phyloP scores from a whole-genome alignment of 345 rosid genomes.

The Citrus hindsii region DNA sequence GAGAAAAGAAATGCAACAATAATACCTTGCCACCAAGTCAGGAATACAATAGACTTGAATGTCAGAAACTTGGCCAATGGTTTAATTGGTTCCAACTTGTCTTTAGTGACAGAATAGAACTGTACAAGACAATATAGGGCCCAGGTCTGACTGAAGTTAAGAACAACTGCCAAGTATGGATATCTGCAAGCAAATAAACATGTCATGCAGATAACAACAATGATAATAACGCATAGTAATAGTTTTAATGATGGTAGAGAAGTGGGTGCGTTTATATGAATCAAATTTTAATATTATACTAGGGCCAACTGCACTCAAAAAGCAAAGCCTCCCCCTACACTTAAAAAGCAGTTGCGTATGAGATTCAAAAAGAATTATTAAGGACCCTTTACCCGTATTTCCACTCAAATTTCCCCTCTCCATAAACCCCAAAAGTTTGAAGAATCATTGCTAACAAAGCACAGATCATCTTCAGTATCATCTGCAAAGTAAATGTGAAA shows the following conservation, averaged over 20 bases:
- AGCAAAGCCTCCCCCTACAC: background rate
- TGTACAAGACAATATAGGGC: slow-evolving; percentile 97
- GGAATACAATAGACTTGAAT: slow-evolving; percentile 93
- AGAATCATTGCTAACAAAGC: slow-evolving; percentile 93
- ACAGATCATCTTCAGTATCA: slow-evolving; percentile 92
- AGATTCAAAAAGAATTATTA: background rate
- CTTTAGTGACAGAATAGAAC: slow-evolving; percentile 85
- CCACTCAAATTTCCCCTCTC: slow-evolving; percentile 98
- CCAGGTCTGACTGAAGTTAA: slow-evolving; percentile 98
- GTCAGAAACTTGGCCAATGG: slow-evolving; percentile 95
- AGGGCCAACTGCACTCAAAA: background rate
- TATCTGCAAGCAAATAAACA: slow-evolving; percentile 52
- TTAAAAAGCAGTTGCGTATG: background rate
- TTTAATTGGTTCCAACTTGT: slow-evolving; percentile 81
- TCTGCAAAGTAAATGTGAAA: slow-evolving; percentile 41
- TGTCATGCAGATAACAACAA: background rate
- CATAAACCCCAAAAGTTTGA: slow-evolving; percentile 89
- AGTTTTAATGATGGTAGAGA: background rate
- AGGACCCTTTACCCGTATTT: slow-evolving; percentile 65
- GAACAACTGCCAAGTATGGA: slow-evolving; percentile 93
- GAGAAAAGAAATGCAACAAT: slow-evolving; percentile 91
- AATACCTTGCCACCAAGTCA: slow-evolving; percentile 99
- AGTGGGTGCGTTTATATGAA: background rate
- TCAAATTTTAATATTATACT: background rate
- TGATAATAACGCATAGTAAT: background rate